A percentile compares a stretch with the other conserved stretches of the same genome.
Conservation (phyloP, 805 yeast species). For the Yamadazyma takamatsuzukensis region DNA sequence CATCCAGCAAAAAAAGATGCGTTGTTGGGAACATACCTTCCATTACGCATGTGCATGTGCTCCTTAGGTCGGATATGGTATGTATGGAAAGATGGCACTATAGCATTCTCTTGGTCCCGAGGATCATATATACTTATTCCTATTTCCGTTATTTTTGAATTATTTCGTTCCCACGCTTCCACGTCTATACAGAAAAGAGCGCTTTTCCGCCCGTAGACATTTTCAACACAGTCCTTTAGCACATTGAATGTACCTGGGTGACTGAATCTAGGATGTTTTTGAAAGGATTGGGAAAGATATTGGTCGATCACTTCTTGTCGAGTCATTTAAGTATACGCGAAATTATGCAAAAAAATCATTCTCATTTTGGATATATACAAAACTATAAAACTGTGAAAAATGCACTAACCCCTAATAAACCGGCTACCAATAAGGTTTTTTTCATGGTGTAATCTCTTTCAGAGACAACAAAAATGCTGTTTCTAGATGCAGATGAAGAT, state of each 20-base stretch:
- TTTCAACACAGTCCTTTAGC: conserved; percentile 10
- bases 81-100: conserved; percentile 39
- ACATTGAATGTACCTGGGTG: conserved; percentile 2
- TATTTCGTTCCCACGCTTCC: conserved; percentile 52
- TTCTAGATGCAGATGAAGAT: conserved; percentile 13
- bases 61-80: conserved; percentile 46
- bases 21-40: conserved; percentile 53
- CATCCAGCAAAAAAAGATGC: conserved; percentile 50
- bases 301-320: neutral
- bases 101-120: conserved; percentile 33
- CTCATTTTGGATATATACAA: neutral
- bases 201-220: conserved; percentile 18
- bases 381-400: conserved; percentile 7
- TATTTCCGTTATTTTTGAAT: conserved; percentile 47
- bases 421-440: conserved; percentile 12
- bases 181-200: conserved; percentile 49
- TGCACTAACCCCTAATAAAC: conserved; percentile 8
- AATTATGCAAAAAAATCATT: neutral
- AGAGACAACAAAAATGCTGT: conserved; percentile 3
- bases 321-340: neutral
- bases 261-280: conserved; percentile 7
- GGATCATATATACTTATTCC: conserved; percentile 60
- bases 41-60: conserved; percentile 40
- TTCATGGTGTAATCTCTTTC: conserved; percentile 15
- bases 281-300: neutral